Evolutionary conservation across 2,329 filamentous ascomycete genomes (phyloP), one percentile per base, ranked within the genome.

Genomic region (Penicillium sp.): DNA sequence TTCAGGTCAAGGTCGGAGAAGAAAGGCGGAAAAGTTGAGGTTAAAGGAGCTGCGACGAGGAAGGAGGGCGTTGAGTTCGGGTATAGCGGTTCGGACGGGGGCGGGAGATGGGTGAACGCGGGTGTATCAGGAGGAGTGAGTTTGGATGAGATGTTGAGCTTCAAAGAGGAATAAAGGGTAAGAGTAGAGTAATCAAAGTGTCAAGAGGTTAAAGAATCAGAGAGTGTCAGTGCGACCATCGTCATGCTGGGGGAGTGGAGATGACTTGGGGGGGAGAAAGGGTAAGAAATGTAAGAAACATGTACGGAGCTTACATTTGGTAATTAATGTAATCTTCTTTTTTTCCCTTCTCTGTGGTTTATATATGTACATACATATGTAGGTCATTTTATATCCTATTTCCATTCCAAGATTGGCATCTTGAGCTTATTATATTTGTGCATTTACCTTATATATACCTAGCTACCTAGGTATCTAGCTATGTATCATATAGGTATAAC

Each of bases 231-330:
- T 65, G 59, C 56, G 58, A 61, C 62, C 54, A 62, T 68, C 68
- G 67, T 72, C 69, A 71, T 69, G 58, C 60, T 63, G 60, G 59
- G 61, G 61, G 59, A 64, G 68, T 72, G 69, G 68, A 69, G 67
- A 69, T 65, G 61, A 47, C 42, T 47, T 26, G 24, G 22, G 40
- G 22, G 40, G 44, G 61, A 59, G 58, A 49, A 58, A 55, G 60
- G 49, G 53, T 57, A 61, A 45, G 58, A 61, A 57, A 54, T 53
- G 56, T 62, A 62, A 63, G 57, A 62, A 64, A 56, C 57, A 42
- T 50, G 57, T 59, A 61, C 39, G 51, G 52, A 56, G 53, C 58
- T 61, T 59, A 62, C 59, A 55, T 51, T 54, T 31, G 37, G 55
- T 63, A 62, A 60, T 63, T 57, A 56, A 56, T 45, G 32, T 40